Evolutionary conservation across 768 basidiomycete species (phyloP).

Genomic region (Gautieria morchelliformis): DNA sequence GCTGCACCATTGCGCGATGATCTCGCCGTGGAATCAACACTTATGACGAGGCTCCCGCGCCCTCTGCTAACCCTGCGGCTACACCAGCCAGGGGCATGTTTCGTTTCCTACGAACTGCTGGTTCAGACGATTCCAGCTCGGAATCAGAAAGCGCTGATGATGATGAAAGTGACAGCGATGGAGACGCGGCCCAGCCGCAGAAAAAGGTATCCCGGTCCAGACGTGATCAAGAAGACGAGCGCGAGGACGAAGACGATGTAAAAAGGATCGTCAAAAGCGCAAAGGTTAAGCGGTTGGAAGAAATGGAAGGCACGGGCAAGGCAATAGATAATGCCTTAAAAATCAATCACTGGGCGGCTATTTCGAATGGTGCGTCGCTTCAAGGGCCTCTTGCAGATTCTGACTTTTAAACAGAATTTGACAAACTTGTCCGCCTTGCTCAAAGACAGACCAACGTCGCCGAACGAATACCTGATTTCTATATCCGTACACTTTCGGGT

Average conservation of each 20-base stretch:
- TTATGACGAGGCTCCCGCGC: conserved; percentile 52
- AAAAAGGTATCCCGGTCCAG: conserved; percentile 23
- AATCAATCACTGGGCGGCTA: conserved; percentile 94
- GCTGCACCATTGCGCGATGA: too few species aligned
- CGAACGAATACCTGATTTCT: conserved; percentile 82
- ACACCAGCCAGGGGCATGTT: conserved; percentile 55
- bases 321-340: conserved; percentile 89
- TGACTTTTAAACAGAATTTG: conserved; percentile 61
- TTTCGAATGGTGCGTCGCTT: conserved; percentile 62
- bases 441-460: conserved; percentile 77
- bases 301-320: conserved; percentile 90
- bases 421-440: conserved; percentile 87
- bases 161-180: conserved; percentile 41
- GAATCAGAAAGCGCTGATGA: conserved; percentile 44
- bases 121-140: conserved; percentile 40
- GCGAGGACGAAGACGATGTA: conserved; percentile 55
- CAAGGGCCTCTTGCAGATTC: conserved; percentile 8
- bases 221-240: conserved; percentile 40
- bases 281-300: conserved; percentile 83
- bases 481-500: conserved; percentile 59
- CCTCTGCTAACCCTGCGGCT: conserved; percentile 33
- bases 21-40: too few species aligned
- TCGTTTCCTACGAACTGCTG: conserved; percentile 60
- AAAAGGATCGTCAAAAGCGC: conserved; percentile 74
- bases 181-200: conserved; percentile 27